Evolutionary conservation across 2,329 filamentous ascomycete genomes (phyloP), one percentile per base, ranked within the genome.

Genomic region (Aureobasidium mangrovei): DNA sequence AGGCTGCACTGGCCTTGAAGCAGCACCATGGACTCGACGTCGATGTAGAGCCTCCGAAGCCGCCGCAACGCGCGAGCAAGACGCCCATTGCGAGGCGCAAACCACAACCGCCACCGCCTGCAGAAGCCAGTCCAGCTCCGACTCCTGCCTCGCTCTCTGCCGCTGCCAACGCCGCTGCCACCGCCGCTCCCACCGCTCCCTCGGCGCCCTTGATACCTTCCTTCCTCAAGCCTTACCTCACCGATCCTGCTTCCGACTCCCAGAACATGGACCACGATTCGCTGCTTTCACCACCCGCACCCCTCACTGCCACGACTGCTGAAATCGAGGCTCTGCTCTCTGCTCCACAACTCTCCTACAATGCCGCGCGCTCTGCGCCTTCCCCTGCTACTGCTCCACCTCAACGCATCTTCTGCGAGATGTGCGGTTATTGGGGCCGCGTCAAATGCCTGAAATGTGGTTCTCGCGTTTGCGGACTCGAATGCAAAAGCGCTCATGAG

Each of bases 401-500:
- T 44, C 69, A 71, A 53, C 75, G 86, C 56, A 72, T 74, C 35
- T 91, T 91, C 67, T 91, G 87, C 69, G 84, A 85, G 65, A 81
- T 89, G 32, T 91, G 87, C 65, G 87, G 87, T 10, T 91, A 90
- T 69, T 91, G 87, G 86, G 87, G 86, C 2, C 74, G 83, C 39
- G 83, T 88, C 43, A 79, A 78, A 68, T 91, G 87, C 70, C 78
- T 84, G 67, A 88, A 86, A 72, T 91, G 87, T 69, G 86, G 86
- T n/a, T 80, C 79, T 43, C 77, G 84, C 62, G 82, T 88, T n/a
- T 91, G 87, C 67, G 86, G 85, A 38, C 68, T 91, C 60, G 83
- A 87, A 56, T 91, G 87, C 63, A 75, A 89, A 62, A 81, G 82
- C 63, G 75, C 78, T 58, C 87, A 91, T 67, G 78, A 82, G 53